These are phyloP conservation scores for Rhododendron griersonianum DNA, from an alignment of 148 eudicot genomes.

Conservation along the genomic window DNA sequence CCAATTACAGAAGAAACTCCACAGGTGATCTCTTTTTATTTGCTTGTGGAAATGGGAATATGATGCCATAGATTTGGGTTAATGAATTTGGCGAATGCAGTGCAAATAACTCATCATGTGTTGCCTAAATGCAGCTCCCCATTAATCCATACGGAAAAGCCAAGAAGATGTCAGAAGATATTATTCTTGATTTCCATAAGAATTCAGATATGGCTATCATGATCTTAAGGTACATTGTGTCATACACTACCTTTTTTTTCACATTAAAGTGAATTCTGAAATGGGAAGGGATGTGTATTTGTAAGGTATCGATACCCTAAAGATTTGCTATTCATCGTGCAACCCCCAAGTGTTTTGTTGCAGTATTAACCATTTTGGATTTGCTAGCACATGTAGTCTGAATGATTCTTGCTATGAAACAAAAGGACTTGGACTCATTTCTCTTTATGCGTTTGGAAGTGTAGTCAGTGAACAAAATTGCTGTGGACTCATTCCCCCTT, in stretches of 20 bases:
- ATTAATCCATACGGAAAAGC: conserved; percentile 99
- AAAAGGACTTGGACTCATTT: not conserved
- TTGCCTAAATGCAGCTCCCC: conserved; percentile 47
- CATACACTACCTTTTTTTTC: not conserved
- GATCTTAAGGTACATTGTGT: conserved; percentile 60
- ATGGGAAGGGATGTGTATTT: too few relatives aligned
- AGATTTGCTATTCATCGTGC: not conserved
- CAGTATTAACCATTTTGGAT: not conserved
- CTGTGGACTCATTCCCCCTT: not conserved
- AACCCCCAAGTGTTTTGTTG: not conserved
- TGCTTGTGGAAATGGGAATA: not conserved
- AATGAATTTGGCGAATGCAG: not conserved
- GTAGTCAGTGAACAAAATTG: not conserved
- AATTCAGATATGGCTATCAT: conserved; percentile 80
- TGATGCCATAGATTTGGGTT: not conserved
- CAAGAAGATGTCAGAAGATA: conserved; percentile 98
- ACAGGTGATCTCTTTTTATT: conserved; percentile 44
- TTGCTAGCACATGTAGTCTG: not conserved
- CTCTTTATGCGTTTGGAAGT: not conserved
- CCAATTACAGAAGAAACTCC: conserved; percentile 95
- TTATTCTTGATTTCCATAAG: conserved; percentile 78
- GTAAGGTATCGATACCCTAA: too few relatives aligned
- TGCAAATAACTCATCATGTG: not conserved
- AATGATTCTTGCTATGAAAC: not conserved
- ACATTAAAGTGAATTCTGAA: not conserved